Conservation (phyloP, 169 alveolate species). For the Eimeria tenella region DNA sequence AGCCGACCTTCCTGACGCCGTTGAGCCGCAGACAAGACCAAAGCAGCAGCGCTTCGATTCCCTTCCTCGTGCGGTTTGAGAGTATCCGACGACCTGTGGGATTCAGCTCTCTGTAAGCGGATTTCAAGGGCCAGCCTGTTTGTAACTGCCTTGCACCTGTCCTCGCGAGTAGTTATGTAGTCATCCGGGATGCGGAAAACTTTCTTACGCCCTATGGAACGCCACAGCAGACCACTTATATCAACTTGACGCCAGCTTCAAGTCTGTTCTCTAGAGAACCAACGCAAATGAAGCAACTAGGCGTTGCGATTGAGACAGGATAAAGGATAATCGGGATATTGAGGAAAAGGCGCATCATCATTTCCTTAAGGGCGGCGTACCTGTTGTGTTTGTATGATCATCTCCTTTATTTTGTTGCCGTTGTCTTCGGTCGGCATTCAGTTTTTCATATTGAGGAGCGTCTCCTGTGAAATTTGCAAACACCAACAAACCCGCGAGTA, state of each 20-base stretch:
- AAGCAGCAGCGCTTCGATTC: conserved; percentile 27
- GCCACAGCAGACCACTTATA: not conserved
- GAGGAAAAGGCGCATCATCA: no score
- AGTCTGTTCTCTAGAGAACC: no score
- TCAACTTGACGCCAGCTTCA: no score
- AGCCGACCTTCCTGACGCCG: conserved; percentile 63
- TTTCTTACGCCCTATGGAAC: not conserved
- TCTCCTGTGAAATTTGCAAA: conserved; percentile 9
- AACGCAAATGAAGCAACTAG: no score
- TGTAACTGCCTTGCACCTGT: not conserved
- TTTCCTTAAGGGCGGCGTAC: no score
- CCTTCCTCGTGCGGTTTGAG: not conserved
- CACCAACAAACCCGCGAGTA: not conserved
- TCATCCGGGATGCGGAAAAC: conserved; percentile 47
- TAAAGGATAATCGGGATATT: no score
- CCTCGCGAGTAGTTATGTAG: conserved; percentile 33
- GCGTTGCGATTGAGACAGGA: no score
- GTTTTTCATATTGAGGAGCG: not conserved
- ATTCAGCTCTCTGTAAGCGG: conserved; percentile 58
- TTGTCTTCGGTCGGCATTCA: not conserved
- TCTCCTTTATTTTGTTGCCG: not conserved
- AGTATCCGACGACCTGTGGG: conserved; percentile 1
- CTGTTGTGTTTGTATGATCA: no score
- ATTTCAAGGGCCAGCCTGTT: conserved; percentile 51
- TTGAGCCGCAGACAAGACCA: conserved; percentile 47